These are phyloP conservation scores for Suhomyces guaymorum DNA, from an alignment of 1,139 yeast species.

Conservation along the genomic window DNA sequence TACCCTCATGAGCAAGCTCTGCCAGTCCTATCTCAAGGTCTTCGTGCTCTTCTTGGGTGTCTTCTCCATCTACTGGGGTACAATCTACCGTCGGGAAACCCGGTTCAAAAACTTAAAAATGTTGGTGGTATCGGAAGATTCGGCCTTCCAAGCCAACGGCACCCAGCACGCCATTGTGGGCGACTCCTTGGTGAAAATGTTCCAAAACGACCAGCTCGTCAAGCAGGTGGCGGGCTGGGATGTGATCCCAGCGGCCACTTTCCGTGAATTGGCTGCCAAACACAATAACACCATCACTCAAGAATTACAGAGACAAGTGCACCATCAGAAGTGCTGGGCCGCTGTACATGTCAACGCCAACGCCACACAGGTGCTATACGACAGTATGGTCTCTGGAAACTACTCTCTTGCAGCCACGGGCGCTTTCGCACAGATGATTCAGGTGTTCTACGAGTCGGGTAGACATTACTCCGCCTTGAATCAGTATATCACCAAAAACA, in stretches of 20 bases:
- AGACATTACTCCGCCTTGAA: conserved; percentile 50
- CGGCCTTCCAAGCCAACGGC: conserved; percentile 22
- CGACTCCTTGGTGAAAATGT: conserved; percentile 30
- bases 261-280: conserved; percentile 29
- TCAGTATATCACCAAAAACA: conserved; percentile 41
- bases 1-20: conserved; percentile 6
- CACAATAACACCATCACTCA: conserved; percentile 35
- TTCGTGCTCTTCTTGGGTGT: conserved; percentile 27
- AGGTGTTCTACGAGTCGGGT: conserved; percentile 51
- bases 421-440: conserved; percentile 25
- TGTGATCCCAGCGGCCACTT: conserved; percentile 27
- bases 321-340: conserved; percentile 56
- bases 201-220: conserved; percentile 20
- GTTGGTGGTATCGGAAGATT: conserved; percentile 51
- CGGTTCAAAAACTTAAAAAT: conserved; percentile 44
- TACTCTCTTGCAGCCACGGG: conserved; percentile 18
- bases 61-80: conserved; percentile 63
- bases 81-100: conserved; percentile 43
- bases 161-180: conserved; percentile 31
- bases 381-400: conserved; percentile 30
- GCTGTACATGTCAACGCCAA: conserved; percentile 49
- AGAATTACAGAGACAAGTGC: conserved; percentile 40
- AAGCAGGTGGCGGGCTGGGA: conserved; percentile 42
- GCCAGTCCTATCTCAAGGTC: conserved; percentile 18
- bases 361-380: conserved; percentile 38